Percentiles rank a stretch among this genome's conserved stretches.
These are phyloP conservation scores for Ceratocystis papillata DNA, from an alignment of 2,329 filamentous ascomycete genomes.

Conservation along the genomic window DNA sequence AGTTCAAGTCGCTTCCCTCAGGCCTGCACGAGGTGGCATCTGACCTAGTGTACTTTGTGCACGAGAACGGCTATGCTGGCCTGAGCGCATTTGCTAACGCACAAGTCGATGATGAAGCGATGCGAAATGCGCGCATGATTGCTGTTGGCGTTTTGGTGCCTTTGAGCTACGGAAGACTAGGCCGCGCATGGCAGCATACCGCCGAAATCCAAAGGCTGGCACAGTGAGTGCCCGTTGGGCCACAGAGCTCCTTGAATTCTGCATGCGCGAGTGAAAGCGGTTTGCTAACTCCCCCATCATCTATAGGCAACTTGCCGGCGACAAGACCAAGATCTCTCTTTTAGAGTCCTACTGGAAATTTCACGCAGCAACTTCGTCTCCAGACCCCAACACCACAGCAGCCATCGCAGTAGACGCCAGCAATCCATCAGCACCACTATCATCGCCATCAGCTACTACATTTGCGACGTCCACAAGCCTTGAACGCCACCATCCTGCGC, in stretches of 20 bases:
- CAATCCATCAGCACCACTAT: background rate
- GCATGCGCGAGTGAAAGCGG: slow-evolving; percentile 25
- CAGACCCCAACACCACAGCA: slow-evolving; percentile 38
- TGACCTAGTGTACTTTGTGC: slow-evolving; percentile 90
- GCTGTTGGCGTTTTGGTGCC: slow-evolving; percentile 83
- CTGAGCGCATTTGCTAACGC: slow-evolving; percentile 85
- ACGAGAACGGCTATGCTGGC: slow-evolving; percentile 67
- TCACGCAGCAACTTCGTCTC: slow-evolving; percentile 32
- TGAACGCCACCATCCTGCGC: slow-evolving; percentile 62
- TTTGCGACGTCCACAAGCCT: slow-evolving; percentile 7
- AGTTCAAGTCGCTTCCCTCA: slow-evolving; percentile 93
- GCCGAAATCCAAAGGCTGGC: slow-evolving; percentile 64
- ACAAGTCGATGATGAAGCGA: slow-evolving; percentile 61
- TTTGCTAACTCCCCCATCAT: background rate
- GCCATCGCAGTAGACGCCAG: slow-evolving; percentile 30
- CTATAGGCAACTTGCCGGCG: slow-evolving; percentile 48
- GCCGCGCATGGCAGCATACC: slow-evolving; percentile 81
- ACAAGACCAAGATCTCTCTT: slow-evolving; percentile 50
- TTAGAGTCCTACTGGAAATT: slow-evolving; percentile 73
- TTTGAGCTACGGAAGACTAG: slow-evolving; percentile 71
- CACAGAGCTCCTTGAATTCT: background rate
- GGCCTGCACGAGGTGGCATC: slow-evolving; percentile 79
- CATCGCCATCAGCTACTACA: background rate
- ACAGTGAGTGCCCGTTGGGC: slow-evolving; percentile 38
- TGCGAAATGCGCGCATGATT: slow-evolving; percentile 84